Conservation (phyloP, 129 eudicot species). For the Flaveria bidentis region DNA sequence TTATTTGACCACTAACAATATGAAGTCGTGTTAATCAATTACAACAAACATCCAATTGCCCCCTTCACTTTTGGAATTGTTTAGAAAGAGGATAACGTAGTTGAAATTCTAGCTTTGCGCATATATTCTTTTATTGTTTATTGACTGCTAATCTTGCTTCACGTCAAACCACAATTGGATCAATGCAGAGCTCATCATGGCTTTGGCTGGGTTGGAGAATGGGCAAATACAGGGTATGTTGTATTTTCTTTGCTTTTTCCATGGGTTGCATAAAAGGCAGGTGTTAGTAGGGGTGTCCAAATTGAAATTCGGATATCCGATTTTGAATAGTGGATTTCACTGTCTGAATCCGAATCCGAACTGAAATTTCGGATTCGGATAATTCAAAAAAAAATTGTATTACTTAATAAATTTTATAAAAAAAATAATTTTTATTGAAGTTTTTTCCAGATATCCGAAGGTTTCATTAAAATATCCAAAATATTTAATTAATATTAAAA, state of each 20-base stretch:
- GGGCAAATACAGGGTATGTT: conserved; percentile 97
- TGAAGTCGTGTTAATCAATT: not conserved
- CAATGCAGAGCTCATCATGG: conserved; percentile 95
- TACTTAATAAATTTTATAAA: too few species aligned
- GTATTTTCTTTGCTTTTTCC: conserved; percentile 2
- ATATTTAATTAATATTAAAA: too few species aligned
- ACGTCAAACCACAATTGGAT: conserved; percentile 1
- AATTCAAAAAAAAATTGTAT: too few species aligned
- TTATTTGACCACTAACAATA: not conserved
- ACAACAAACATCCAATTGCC: not conserved
- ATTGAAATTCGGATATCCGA: too few species aligned
- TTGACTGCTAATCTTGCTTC: conserved; percentile 25
- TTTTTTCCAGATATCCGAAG: too few species aligned
- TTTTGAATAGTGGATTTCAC: too few species aligned
- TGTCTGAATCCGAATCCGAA: too few species aligned
- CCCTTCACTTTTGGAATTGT: conserved; percentile 7
- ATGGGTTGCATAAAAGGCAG: not conserved
- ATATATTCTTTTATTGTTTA: not conserved
- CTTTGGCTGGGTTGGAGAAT: conserved; percentile 99
- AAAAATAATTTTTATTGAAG: too few species aligned
- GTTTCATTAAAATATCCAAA: too few species aligned
- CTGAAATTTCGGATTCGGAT: too few species aligned
- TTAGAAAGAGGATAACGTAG: not conserved
- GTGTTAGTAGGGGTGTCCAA: not conserved
- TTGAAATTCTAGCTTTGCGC: conserved; percentile 11